Conservation (phyloP, 1,284 basidiomycete genomes). For the Fomitopsis pinicola region DNA sequence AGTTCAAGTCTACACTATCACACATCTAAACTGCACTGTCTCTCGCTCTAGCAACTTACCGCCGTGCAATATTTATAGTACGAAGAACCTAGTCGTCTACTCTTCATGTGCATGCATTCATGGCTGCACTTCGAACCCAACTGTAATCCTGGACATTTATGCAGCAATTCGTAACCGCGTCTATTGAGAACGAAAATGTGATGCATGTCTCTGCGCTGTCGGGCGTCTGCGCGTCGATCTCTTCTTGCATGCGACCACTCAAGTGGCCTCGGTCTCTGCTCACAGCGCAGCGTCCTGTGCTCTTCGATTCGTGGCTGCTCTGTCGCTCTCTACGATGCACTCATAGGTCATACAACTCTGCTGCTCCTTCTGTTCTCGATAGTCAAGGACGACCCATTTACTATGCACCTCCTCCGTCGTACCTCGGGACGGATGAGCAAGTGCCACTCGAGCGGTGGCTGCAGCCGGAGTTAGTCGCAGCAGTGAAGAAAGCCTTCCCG, state of each 20-base stretch:
- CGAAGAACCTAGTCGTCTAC: background rate
- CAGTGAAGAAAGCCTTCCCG: slow-evolving; percentile 58
- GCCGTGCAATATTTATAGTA: background rate
- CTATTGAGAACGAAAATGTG: too few relatives aligned
- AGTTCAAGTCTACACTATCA: slow-evolving; percentile 7
- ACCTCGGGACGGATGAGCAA: background rate
- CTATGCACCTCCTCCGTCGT: background rate
- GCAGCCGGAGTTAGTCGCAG: slow-evolving; percentile 40
- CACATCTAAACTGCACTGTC: slow-evolving; percentile 5
- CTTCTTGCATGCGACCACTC: slow-evolving; percentile 2
- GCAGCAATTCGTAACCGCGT: too few relatives aligned
- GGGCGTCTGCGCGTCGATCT: background rate
- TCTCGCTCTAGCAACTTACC: background rate
- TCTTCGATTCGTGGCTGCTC: background rate
- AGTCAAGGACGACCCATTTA: background rate
- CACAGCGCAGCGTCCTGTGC: background rate
- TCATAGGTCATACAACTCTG: background rate
- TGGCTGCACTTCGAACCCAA: background rate
- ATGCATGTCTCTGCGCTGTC: background rate
- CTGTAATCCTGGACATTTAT: too few relatives aligned
- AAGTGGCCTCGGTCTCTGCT: slow-evolving; percentile 1
- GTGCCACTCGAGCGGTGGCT: slow-evolving; percentile 32
- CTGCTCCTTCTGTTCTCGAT: background rate
- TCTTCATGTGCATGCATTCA: background rate
- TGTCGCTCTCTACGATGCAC: background rate